phyloP scores from a whole-genome alignment of 148 eudicot species.

The Cornus suecica region DNA sequence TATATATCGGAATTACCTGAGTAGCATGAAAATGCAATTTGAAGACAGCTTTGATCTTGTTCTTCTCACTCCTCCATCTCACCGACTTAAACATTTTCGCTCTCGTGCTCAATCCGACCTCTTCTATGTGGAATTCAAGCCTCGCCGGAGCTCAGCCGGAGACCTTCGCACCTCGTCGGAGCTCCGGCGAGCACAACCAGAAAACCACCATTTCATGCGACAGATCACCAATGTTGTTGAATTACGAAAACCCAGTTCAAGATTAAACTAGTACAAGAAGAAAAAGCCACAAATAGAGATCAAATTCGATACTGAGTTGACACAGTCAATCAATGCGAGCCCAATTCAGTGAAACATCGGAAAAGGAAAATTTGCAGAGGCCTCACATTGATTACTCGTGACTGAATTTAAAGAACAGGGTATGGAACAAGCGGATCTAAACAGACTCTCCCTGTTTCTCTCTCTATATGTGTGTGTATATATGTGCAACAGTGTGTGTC shows the following conservation, averaged over 20 bases:
- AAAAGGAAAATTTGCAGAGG: background rate
- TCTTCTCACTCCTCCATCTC: slow-evolving; percentile 86
- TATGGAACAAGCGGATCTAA: background rate
- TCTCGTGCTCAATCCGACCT: slow-evolving; percentile 17
- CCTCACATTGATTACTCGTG: background rate
- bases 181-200: slow-evolving; percentile 44
- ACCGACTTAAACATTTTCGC: slow-evolving; percentile 59
- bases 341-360: slow-evolving; percentile 6
- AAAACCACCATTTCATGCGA: background rate
- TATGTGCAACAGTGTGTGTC: background rate
- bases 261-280: background rate
- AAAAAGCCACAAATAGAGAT: background rate
- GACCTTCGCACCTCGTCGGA: slow-evolving; percentile 13
- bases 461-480: background rate
- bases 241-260: slow-evolving; percentile 13
- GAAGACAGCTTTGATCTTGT: slow-evolving; percentile 66
- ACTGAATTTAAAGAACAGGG: slow-evolving; percentile 1
- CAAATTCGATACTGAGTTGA: background rate
- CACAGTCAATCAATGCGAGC: slow-evolving; percentile 5
- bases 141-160: slow-evolving; percentile 29
- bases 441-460: background rate
- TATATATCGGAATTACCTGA: slow-evolving; percentile 46
- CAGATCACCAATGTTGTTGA: slow-evolving; percentile 7
- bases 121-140: background rate
- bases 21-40: slow-evolving; percentile 84